phyloP scores from a whole-genome alignment of 2,329 filamentous ascomycete species.

The Nemania sp. region DNA sequence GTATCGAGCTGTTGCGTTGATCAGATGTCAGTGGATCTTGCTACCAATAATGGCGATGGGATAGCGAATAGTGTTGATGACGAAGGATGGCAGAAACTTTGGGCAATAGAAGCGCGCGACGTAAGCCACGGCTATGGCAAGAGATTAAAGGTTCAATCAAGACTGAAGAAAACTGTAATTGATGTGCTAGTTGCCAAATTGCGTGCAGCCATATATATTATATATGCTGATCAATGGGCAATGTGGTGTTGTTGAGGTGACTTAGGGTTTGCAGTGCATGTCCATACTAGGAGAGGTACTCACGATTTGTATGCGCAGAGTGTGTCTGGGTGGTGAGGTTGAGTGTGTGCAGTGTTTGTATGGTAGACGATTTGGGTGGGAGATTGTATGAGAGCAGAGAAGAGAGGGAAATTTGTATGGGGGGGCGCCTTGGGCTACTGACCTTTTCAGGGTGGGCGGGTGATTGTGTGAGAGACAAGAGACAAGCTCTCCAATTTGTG shows the following conservation, averaged over 20 bases:
- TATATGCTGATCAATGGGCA: conserved; percentile 8
- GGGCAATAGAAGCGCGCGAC: neutral
- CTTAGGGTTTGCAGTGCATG: conserved; percentile 46
- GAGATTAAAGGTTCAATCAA: conserved; percentile 4
- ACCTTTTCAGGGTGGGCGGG: conserved; percentile 67
- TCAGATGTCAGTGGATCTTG: conserved; percentile 35
- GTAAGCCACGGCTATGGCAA: conserved; percentile 16
- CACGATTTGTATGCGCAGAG: conserved; percentile 44
- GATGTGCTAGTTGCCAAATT: conserved; percentile 11
- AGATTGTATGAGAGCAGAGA: conserved; percentile 62
- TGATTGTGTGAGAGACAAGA: conserved; percentile 56
- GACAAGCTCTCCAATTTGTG: conserved; percentile 34
- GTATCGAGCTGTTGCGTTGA: conserved; percentile 41
- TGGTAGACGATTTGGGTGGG: conserved; percentile 56
- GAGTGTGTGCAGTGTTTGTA: conserved; percentile 50
- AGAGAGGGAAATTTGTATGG: conserved; percentile 61
- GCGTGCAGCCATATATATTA: conserved; percentile 11
- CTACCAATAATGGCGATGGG: conserved; percentile 16
- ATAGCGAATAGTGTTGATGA: conserved; percentile 23
- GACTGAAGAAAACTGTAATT: conserved; percentile 14
- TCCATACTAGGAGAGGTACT: conserved; percentile 54
- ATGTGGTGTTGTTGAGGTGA: conserved; percentile 39
- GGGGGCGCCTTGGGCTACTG: conserved; percentile 53
- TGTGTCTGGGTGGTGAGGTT: conserved; percentile 46
- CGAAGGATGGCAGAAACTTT: conserved; percentile 10